A percentile compares a stretch with the other conserved stretches of the same genome.
Evolutionary conservation across 192 early-diverging fungal species (phyloP).

Genomic region (Geranomyces variabilis): DNA sequence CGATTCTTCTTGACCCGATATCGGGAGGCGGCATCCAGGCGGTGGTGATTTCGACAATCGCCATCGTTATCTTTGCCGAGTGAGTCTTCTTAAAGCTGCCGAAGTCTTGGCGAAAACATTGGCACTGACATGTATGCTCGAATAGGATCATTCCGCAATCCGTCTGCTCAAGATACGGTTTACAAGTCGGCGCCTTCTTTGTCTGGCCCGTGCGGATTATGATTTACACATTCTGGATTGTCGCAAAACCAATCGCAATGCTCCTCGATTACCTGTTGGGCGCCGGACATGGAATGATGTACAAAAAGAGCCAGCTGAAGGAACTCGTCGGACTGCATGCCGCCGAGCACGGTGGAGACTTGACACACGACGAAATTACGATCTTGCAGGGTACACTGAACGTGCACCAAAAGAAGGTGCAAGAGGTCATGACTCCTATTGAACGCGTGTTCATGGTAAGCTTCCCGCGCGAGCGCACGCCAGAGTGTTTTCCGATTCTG

Average conservation of each 20-base stretch:
- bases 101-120: not conserved
- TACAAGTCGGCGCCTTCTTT: slow-evolving; percentile 87
- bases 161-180: slow-evolving; percentile 81
- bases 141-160: slow-evolving; percentile 89
- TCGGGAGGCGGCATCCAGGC: slow-evolving; percentile 69
- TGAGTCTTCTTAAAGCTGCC: slow-evolving; percentile 30
- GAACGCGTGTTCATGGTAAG: slow-evolving; percentile 49
- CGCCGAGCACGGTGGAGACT: slow-evolving; percentile 43
- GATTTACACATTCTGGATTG: slow-evolving; percentile 56
- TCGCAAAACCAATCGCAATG: slow-evolving; percentile 81
- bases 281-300: slow-evolving; percentile 82
- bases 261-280: slow-evolving; percentile 82
- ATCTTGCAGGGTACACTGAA: slow-evolving; percentile 52
- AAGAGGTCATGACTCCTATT: slow-evolving; percentile 49
- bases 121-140: too few relatives aligned
- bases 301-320: slow-evolving; percentile 49
- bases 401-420: slow-evolving; percentile 45
- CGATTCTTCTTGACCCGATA: slow-evolving; percentile 78
- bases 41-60: slow-evolving; percentile 81
- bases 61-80: slow-evolving; percentile 93
- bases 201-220: slow-evolving; percentile 68
- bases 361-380: slow-evolving; percentile 52
- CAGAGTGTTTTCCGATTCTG: not conserved
- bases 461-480: too few relatives aligned
- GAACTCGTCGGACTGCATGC: slow-evolving; percentile 53